A percentile compares a stretch with the other conserved stretches of the same genome.
Evolutionary conservation across 768 basidiomycete species (phyloP).

Genomic region (Pleurotus cornucopiae): DNA sequence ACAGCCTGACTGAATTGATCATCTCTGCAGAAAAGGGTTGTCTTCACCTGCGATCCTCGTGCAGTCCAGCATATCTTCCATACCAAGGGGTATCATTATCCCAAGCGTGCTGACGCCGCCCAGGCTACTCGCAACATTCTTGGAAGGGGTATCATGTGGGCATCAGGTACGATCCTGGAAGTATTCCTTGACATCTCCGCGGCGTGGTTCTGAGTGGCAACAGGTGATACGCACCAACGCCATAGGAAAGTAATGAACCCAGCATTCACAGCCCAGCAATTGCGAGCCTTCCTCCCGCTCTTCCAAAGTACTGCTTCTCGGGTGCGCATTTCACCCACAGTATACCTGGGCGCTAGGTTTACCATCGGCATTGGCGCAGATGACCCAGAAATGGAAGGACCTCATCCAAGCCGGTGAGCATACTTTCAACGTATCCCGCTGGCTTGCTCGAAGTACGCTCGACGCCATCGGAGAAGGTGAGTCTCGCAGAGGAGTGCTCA

Average conservation of each 20-base stretch:
- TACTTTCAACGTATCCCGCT: slow-evolving; percentile 21
- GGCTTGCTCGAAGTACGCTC: slow-evolving; percentile 29
- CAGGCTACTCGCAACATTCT: slow-evolving; percentile 16
- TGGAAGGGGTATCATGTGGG: slow-evolving; percentile 23
- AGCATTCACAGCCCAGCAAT: slow-evolving; percentile 16
- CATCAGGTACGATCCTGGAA: slow-evolving; percentile 17
- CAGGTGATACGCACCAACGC: slow-evolving; percentile 19
- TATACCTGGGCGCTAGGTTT: neutral
- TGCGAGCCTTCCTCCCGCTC: slow-evolving; percentile 18
- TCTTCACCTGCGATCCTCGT: slow-evolving; percentile 28
- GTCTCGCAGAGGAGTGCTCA: neutral
- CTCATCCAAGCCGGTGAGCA: slow-evolving; percentile 12
- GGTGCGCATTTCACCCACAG: slow-evolving; percentile 8
- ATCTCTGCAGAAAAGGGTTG: slow-evolving; percentile 18
- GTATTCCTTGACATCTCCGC: neutral
- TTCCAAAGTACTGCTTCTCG: slow-evolving; percentile 23
- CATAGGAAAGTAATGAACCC: slow-evolving; percentile 26
- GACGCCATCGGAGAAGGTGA: slow-evolving; percentile 35
- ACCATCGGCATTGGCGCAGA: slow-evolving; percentile 11
- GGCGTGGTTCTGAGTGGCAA: neutral
- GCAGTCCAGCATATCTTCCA: slow-evolving; percentile 27
- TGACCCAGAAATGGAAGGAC: slow-evolving; percentile 25
- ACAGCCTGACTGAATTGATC: neutral
- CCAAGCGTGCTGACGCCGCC: slow-evolving; percentile 17
- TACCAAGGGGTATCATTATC: slow-evolving; percentile 23